Percentiles rank a stretch among this genome's conserved stretches.
phyloP scores from a whole-genome alignment of 78 protist species.

The Dictyostelium firmibasis region DNA sequence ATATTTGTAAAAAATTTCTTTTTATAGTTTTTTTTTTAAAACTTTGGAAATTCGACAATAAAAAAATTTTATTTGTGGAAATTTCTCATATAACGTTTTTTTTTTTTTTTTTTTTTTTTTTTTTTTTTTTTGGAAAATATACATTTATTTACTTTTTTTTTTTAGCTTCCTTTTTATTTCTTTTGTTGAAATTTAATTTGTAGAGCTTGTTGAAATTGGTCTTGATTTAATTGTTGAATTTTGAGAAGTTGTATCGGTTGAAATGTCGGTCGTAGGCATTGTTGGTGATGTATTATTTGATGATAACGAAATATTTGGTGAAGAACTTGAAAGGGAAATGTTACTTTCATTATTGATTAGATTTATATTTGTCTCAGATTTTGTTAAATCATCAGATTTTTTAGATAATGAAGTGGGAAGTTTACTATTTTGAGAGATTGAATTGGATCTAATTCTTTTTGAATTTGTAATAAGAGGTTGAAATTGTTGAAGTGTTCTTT shows the following conservation, averaged over 20 bases:
- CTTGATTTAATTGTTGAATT: neutral
- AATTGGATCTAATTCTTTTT: constrained; percentile 40
- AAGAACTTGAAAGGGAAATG: neutral
- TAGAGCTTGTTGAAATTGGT: constrained; percentile 6
- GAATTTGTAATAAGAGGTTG: constrained; percentile 33
- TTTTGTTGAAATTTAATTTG: neutral
- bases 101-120: neutral
- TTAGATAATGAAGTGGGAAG: neutral
- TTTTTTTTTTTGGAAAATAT: neutral
- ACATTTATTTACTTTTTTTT: too few relatives aligned
- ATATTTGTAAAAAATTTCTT: neutral
- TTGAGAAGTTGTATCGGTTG: neutral
- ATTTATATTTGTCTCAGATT: neutral
- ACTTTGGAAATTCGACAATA: neutral
- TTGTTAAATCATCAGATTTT: constrained; percentile 6
- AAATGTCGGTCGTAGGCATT: neutral
- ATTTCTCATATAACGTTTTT: neutral
- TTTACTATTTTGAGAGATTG: neutral
- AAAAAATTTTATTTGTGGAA: too few relatives aligned
- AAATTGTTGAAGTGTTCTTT: constrained; percentile 60
- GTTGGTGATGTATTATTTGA: neutral
- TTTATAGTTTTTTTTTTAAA: neutral
- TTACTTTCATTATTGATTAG: neutral
- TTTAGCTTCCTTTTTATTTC: neutral
- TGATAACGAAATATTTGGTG: neutral